Conservation (phyloP, 306 rosid genomes). For the Rosa lucieae region DNA sequence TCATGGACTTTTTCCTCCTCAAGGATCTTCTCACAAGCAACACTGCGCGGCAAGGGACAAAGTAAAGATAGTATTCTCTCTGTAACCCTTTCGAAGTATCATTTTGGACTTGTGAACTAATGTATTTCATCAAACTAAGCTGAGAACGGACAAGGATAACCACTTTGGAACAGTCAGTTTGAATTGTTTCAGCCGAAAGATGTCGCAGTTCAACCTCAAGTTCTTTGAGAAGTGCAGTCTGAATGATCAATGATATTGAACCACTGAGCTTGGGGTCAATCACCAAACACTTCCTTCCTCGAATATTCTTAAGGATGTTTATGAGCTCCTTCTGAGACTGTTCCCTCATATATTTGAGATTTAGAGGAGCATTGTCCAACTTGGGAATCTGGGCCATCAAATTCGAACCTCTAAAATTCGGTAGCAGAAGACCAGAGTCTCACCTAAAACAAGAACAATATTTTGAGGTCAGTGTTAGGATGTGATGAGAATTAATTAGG, state of each 20-base stretch:
- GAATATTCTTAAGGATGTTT: slow-evolving; percentile 73
- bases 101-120: slow-evolving; percentile 68
- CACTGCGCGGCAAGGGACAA: slow-evolving; percentile 90
- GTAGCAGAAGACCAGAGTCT: too few relatives aligned
- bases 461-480: too few relatives aligned
- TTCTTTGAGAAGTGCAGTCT: slow-evolving; percentile 76
- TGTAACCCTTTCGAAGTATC: slow-evolving; percentile 71
- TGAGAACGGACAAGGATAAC: slow-evolving; percentile 80
- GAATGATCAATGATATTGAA: slow-evolving; percentile 77
- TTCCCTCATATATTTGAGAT: slow-evolving; percentile 84
- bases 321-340: slow-evolving; percentile 86
- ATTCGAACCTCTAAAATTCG: background rate
- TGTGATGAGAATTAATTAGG: too few relatives aligned
- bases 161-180: slow-evolving; percentile 76
- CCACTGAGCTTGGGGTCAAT: slow-evolving; percentile 93
- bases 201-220: slow-evolving; percentile 84
- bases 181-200: slow-evolving; percentile 81
- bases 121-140: slow-evolving; percentile 67
- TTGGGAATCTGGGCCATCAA: slow-evolving; percentile 92
- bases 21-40: slow-evolving; percentile 88
- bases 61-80: slow-evolving; percentile 82
- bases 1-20: slow-evolving; percentile 86
- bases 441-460: too few relatives aligned
- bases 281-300: slow-evolving; percentile 88
- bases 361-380: slow-evolving; percentile 84